Conservation (phyloP, 2,329 filamentous ascomycete genomes). For the Tricladium varicosporioides region DNA sequence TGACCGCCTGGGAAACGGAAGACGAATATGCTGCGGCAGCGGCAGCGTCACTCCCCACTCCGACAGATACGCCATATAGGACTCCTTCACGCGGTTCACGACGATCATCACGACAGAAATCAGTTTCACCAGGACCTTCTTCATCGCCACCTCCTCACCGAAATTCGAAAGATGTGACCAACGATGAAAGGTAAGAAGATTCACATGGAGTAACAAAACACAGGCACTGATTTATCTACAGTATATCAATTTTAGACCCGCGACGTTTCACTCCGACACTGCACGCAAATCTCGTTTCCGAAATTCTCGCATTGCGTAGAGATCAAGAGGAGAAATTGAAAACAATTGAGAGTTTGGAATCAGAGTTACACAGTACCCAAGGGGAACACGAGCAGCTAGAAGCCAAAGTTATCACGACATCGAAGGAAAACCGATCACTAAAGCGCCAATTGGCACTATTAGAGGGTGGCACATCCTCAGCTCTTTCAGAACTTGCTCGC, state of each 20-base stretch:
- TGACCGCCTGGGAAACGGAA: conserved; percentile 61
- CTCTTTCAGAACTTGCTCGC: conserved; percentile 75
- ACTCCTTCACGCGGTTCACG: conserved; percentile 69
- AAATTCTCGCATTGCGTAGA: conserved; percentile 82
- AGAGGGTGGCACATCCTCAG: conserved; percentile 84
- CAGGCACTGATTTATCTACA: conserved; percentile 20
- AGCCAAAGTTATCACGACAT: conserved; percentile 56
- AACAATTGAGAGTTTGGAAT: conserved; percentile 82
- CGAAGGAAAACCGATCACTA: conserved; percentile 75
- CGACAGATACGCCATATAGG: conserved; percentile 69
- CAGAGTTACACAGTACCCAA: conserved; percentile 65
- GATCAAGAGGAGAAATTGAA: conserved; percentile 89
- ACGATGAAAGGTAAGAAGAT: conserved; percentile 61
- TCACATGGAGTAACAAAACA: conserved; percentile 21
- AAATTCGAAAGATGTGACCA: conserved; percentile 55
- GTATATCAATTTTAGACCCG: conserved; percentile 72
- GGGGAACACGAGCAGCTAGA: conserved; percentile 73
- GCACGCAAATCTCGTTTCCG: conserved; percentile 90
- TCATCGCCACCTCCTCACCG: conserved; percentile 58
- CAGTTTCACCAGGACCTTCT: conserved; percentile 62
- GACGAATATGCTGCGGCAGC: conserved; percentile 58
- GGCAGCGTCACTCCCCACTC: conserved; percentile 64
- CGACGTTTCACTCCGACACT: conserved; percentile 92
- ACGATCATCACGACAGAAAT: conserved; percentile 39
- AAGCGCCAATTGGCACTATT: conserved; percentile 84